Conservation (phyloP, 805 yeast genomes). For the Barnettozyma wickerhamii region DNA sequence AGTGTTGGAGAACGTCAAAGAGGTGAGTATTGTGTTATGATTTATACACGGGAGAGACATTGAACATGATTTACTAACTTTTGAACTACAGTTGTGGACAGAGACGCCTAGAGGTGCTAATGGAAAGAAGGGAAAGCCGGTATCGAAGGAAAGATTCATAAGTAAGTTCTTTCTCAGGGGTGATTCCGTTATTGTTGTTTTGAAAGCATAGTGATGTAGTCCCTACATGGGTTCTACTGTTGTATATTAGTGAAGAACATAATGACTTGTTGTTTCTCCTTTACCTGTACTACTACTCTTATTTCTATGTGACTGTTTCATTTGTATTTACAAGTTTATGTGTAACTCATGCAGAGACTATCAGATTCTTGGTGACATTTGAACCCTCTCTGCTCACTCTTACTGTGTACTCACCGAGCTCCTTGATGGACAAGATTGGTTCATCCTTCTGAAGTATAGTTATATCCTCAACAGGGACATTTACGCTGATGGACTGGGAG, state of each 20-base stretch:
- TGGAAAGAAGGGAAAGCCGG: conserved; percentile 67
- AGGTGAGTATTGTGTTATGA: conserved; percentile 27
- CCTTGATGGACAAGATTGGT: conserved; percentile 10
- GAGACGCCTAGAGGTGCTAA: conserved; percentile 56
- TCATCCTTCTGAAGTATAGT: conserved; percentile 4
- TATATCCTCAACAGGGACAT: conserved; percentile 19
- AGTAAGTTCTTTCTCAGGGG: conserved; percentile 92
- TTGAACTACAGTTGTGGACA: conserved; percentile 44
- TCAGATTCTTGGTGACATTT: conserved; percentile 15
- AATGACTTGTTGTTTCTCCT: not conserved
- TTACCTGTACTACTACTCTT: not conserved
- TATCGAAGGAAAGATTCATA: conserved; percentile 72
- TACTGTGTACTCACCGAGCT: conserved; percentile 17
- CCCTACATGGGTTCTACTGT: too few relatives aligned
- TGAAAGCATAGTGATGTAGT: conserved; percentile 36
- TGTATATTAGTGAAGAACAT: too few relatives aligned
- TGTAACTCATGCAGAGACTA: conserved; percentile 8
- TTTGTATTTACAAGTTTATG: conserved; percentile 2
- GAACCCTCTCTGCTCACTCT: conserved; percentile 15
- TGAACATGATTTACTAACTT: not conserved
- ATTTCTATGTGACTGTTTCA: not conserved
- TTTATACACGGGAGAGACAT: too few relatives aligned
- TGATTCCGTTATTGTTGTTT: conserved; percentile 85
- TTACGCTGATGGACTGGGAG: conserved; percentile 9
- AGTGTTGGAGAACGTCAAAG: conserved; percentile 89